A percentile compares a stretch with the other conserved stretches of the same genome.
phyloP scores from a whole-genome alignment of 768 basidiomycete species.

The Goffeauzyma gilvescens region DNA sequence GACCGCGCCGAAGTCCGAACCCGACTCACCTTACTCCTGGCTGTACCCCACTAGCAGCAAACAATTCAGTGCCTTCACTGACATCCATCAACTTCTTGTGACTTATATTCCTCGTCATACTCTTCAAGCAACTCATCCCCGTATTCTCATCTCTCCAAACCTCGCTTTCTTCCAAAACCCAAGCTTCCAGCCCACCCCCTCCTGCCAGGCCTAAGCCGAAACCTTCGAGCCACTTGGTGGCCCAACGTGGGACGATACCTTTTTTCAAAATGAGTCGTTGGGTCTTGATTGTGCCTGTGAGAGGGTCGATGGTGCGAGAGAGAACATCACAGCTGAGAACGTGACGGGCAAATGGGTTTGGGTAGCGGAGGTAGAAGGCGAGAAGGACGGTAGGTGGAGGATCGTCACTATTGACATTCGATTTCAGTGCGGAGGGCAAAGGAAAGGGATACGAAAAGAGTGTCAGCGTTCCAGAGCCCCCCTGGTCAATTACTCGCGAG shows the following conservation, averaged over 20 bases:
- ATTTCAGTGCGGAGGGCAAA: neutral
- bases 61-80: constrained; percentile 58
- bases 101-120: constrained; percentile 73
- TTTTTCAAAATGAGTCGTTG: constrained; percentile 82
- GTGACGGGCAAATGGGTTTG: constrained; percentile 83
- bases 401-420: constrained; percentile 42
- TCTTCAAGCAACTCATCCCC: constrained; percentile 37
- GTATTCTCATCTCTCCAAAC: constrained; percentile 39
- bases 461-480: no score
- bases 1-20: no score
- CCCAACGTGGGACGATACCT: constrained; percentile 82
- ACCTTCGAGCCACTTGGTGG: constrained; percentile 53
- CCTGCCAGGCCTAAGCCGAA: constrained; percentile 26
- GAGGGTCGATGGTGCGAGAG: constrained; percentile 52
- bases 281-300: constrained; percentile 54
- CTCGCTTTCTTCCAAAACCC: constrained; percentile 88
- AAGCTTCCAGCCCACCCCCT: constrained; percentile 54
- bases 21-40: no score
- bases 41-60: constrained; percentile 43
- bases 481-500: neutral
- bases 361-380: constrained; percentile 87
- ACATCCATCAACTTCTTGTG: constrained; percentile 88
- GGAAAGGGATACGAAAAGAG: no score
- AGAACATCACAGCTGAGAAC: constrained; percentile 91
- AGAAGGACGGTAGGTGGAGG: constrained; percentile 81